Evolutionary conservation across 1,139 yeast genomes (phyloP), one percentile per base, ranked within the genome.

Genomic region (Barnettozyma hawaiiensis): DNA sequence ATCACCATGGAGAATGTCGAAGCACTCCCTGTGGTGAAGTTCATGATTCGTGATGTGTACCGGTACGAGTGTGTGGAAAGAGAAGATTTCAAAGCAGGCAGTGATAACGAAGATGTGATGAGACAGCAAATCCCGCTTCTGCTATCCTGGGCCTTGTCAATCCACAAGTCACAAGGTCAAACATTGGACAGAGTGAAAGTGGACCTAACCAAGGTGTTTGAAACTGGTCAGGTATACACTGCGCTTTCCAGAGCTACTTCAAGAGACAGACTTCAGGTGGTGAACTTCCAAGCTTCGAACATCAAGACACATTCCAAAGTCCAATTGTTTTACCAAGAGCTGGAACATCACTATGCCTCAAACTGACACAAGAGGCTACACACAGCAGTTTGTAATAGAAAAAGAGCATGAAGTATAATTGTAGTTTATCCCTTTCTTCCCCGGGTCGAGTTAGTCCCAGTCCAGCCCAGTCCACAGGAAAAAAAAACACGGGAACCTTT

Each of bases 101-200:
- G 50, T n/a, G 47, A 51, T 3, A 41, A 47, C 19, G 46, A 40
- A 10, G 43, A 49, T 15, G 43, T 48, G 12, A 48, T 59, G 41
- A 71, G 94, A 51, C 54, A 49, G 0, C 96, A 87, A 59, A 53
- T 85, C 5, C 97, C 96, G 0, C 66, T 87, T 31, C 67, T 85
- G 42, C 67, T 85, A 31, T 81, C 96, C 11, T 87, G 96, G 95
- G 95, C 96, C 0, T 64, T 87, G 55, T 85, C 96, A 0, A 87
- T 87, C 42, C 97, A 87, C 61, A 87, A 87, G 57, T 81, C 96
- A 0, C 97, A 87, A 63, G 97, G 97, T 2, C 96, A 87, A 64
- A 85, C 97, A 0, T 71, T 87, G 40, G 81, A 77, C 32, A 64
- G 94, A 44, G 80, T 87, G n/a, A 73, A 76, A 49, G 92, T 87